phyloP scores from a whole-genome alignment of 345 rosid genomes.

The Salix exigua region DNA sequence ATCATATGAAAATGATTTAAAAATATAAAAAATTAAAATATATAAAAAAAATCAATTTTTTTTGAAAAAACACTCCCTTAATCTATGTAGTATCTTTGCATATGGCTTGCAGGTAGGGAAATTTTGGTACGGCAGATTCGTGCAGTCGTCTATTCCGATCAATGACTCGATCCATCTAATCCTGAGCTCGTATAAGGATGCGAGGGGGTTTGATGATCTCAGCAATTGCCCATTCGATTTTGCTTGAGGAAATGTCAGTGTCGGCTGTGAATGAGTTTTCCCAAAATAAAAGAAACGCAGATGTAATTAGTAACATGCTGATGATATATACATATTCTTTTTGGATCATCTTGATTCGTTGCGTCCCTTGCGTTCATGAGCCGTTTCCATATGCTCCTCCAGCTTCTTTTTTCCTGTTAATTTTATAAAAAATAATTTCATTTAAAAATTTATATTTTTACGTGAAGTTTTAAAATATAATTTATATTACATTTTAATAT shows the following conservation, averaged over 20 bases:
- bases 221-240: conserved; percentile 53
- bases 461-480: accelerated
- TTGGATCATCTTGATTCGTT: too few species aligned
- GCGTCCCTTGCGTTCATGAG: conserved; percentile 3
- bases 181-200: conserved; percentile 44
- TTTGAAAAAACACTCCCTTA: too few species aligned
- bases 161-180: conserved; percentile 35
- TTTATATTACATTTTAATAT: too few species aligned
- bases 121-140: conserved; percentile 49
- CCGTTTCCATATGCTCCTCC: conserved; percentile 34
- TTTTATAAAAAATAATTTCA: accelerated
- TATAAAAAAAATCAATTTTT: too few species aligned
- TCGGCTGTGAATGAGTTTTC: conserved; percentile 60
- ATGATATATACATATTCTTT: too few species aligned
- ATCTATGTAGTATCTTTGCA: conserved; percentile 56
- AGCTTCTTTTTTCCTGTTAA: conserved; percentile 23
- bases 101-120: conserved; percentile 47
- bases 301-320: too few species aligned
- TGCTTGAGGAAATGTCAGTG: conserved; percentile 56
- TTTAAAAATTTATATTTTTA: too few species aligned
- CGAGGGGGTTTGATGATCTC: conserved; percentile 43
- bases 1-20: too few species aligned
- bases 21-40: too few species aligned
- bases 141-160: conserved; percentile 27
- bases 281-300: neutral